Conservation (phyloP, 768 basidiomycete genomes). For the Serendipita sp. region DNA sequence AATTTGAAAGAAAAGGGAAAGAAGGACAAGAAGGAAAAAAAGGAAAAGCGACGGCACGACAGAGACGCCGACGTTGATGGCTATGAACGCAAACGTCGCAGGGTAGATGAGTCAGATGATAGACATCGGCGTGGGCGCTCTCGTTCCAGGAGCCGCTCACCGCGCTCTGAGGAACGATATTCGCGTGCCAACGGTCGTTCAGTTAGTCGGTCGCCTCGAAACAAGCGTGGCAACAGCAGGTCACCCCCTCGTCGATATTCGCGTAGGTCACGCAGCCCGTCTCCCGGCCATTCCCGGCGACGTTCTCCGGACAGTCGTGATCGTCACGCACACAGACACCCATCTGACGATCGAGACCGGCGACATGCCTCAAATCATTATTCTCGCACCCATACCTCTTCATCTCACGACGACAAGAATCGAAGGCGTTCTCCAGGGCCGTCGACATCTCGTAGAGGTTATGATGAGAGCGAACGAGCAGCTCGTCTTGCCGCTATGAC, state of each 20-base stretch:
- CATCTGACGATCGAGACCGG: conserved; percentile 19
- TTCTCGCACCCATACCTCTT: conserved; percentile 10
- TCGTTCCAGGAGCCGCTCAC: conserved; percentile 27
- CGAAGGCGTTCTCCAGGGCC: conserved; percentile 28
- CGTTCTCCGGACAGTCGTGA: conserved; percentile 20
- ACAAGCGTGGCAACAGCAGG: background rate
- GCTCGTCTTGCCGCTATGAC: conserved; percentile 88
- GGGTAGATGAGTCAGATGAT: conserved; percentile 20
- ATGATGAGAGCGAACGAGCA: conserved; percentile 39
- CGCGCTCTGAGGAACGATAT: conserved; percentile 27
- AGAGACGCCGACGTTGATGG: conserved; percentile 20
- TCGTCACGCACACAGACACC: conserved; percentile 21
- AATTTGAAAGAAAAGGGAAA: conserved; percentile 58
- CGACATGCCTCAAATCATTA: conserved; percentile 15
- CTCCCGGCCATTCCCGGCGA: conserved; percentile 15
- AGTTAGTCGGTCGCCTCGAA: conserved; percentile 5
- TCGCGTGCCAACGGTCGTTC: conserved; percentile 25
- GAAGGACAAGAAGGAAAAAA: conserved; percentile 40
- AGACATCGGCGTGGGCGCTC: conserved; percentile 17
- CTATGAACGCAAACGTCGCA: conserved; percentile 15
- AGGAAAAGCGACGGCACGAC: conserved; percentile 17
- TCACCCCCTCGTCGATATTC: background rate
- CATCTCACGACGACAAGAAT: conserved; percentile 21
- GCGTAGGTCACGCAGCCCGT: conserved; percentile 13
- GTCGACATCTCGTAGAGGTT: conserved; percentile 20